Base-by-base conservation (phyloP, 2,329 filamentous ascomycete genomes). In the Capronia coronata region DNA sequence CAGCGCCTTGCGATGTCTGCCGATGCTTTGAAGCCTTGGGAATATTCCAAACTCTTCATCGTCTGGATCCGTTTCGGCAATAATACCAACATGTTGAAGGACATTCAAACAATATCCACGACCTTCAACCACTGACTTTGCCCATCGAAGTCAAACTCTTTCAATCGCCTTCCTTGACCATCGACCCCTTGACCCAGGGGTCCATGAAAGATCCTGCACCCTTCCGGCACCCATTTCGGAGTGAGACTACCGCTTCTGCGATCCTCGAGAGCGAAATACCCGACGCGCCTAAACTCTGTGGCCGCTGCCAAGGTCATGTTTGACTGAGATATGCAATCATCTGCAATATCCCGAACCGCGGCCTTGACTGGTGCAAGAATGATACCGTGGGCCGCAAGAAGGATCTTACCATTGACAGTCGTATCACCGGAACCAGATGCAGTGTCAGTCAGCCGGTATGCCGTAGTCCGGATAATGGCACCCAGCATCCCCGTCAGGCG, bases 391-490 rank as follows among this genome's bases (percentile, higher is more conserved):
- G 43, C 46, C 5, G 50, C 50, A 18, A 53, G 50, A 11, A 53
- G 35, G 14, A 49, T 40, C 23, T 53, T 53, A 27, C 25, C 10
- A 8, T 42, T 40, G 11, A 19, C 27, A 43, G 8, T 11, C 7
- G 14, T 16, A 19, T 44, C 38, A 5, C 38, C 47, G 16, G 13
- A 25, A 32, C 27, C 47, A 10, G 47, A 3, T 16, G n/a, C 14
- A 7, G 14, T 21, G 18, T 48, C 45, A 8, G 40, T 52, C 25
- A 55, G 51, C 34, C 57, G 54, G 39, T 59, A 61, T 34, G 54
- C 50, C 23, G 48, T 59, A 21, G 57, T 57, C 46, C 56, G 50
- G 50, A 59, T 48, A 53, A 61, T 59, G 4, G 46, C 52, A 16
- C 54, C 57, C 22, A 39, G 2, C 40, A 55, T 34, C 52, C 52